These are phyloP conservation scores for Chaetomiaceae sp. DNA, from an alignment of 2,329 filamentous ascomycete species.

Conservation along the genomic window DNA sequence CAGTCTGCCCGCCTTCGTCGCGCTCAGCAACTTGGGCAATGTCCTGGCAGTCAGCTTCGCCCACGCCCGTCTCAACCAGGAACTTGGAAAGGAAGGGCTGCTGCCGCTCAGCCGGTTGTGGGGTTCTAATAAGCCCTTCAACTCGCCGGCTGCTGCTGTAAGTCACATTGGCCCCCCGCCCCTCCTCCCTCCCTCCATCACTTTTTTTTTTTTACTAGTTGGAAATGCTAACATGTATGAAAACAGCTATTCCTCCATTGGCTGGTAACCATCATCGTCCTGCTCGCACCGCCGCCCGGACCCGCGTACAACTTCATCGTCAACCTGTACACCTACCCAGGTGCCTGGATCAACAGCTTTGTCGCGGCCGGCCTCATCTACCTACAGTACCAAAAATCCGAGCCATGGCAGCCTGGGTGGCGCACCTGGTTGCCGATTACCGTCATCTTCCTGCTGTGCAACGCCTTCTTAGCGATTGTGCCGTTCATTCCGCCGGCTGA, in stretches of 20 bases:
- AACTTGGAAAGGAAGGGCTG: conserved; percentile 66
- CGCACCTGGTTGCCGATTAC: conserved; percentile 47
- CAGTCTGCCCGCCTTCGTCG: conserved; percentile 46
- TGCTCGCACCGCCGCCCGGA: conserved; percentile 62
- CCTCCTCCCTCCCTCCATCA: too few relatives aligned
- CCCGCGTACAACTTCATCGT: conserved; percentile 66
- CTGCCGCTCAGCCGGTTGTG: conserved; percentile 61
- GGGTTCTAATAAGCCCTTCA: conserved; percentile 64
- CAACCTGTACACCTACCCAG: conserved; percentile 52
- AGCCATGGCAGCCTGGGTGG: conserved; percentile 51
- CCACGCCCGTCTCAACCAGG: conserved; percentile 55
- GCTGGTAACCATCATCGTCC: conserved; percentile 60
- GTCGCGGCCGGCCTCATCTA: conserved; percentile 49
- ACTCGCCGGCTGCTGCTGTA: conserved; percentile 53
- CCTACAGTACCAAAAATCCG: conserved; percentile 45
- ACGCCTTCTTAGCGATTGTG: conserved; percentile 49
- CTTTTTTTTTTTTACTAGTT: too few relatives aligned
- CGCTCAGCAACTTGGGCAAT: conserved; percentile 58
- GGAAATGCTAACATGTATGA: not conserved
- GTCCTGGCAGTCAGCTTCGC: conserved; percentile 58
- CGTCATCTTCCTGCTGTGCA: conserved; percentile 47
- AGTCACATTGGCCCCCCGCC: not conserved
- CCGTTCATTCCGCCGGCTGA: conserved; percentile 55
- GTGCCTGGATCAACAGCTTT: conserved; percentile 51
- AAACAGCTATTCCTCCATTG: conserved; percentile 58